Conservation (phyloP, 768 basidiomycete species). For the Leucogyrophana mollusca region DNA sequence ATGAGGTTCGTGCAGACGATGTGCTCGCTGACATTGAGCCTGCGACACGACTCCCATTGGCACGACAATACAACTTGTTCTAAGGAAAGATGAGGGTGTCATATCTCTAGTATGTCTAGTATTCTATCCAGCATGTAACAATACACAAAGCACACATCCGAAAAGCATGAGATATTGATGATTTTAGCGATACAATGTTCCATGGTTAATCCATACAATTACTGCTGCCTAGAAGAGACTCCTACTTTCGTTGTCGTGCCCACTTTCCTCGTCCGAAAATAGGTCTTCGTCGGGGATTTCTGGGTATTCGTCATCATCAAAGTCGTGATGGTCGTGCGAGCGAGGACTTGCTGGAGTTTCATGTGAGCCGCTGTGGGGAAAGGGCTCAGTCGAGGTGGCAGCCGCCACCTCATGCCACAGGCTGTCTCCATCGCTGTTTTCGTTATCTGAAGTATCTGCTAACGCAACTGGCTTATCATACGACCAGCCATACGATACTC, state of each 20-base stretch:
- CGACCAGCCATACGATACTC: too few species aligned
- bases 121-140: too few species aligned
- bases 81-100: slow-evolving; percentile 40
- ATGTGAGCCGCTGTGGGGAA: slow-evolving; percentile 13
- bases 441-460: slow-evolving; percentile 13
- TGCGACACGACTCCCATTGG: slow-evolving; percentile 67
- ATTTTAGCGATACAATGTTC: slow-evolving; percentile 3
- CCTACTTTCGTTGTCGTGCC: neutral
- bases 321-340: slow-evolving; percentile 7
- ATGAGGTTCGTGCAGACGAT: slow-evolving; percentile 81
- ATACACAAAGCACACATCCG: too few species aligned
- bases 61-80: slow-evolving; percentile 78
- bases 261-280: slow-evolving; percentile 10
- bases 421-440: slow-evolving; percentile 19
- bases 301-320: slow-evolving; percentile 9
- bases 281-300: slow-evolving; percentile 17
- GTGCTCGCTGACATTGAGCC: slow-evolving; percentile 73
- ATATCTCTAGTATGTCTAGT: too few species aligned
- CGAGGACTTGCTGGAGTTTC: slow-evolving; percentile 6
- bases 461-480: too few species aligned
- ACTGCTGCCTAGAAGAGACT: slow-evolving; percentile 9
- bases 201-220: slow-evolving; percentile 11
- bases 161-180: too few species aligned
- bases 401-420: slow-evolving; percentile 29
- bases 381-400: slow-evolving; percentile 15